Conservation (phyloP, 192 early-diverging fungal species). For the Gryganskiella cystojenkinii region DNA sequence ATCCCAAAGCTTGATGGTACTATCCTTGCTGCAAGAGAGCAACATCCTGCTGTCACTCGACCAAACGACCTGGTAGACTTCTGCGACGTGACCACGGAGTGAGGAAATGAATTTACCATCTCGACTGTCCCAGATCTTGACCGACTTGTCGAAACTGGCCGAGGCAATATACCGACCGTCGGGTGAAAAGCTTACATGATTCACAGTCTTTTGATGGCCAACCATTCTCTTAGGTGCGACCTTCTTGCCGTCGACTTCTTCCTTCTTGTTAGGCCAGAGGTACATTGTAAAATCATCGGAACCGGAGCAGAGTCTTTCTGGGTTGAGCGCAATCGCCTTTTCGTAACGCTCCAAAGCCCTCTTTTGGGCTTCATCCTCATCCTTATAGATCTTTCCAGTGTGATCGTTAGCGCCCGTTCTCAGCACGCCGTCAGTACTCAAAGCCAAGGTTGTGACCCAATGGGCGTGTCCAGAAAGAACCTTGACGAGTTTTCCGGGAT, state of each 20-base stretch:
- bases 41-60: constrained; percentile 94
- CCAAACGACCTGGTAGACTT: constrained; percentile 97
- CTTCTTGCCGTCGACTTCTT: constrained; percentile 81
- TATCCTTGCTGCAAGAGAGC: constrained; percentile 90
- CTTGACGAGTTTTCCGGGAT: constrained; percentile 83
- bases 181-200: constrained; percentile 94
- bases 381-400: constrained; percentile 69
- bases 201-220: constrained; percentile 96
- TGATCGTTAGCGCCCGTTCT: constrained; percentile 94
- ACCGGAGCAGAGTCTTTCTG: constrained; percentile 89
- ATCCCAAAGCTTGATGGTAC: constrained; percentile 95
- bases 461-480: constrained; percentile 93
- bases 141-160: constrained; percentile 96
- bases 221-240: constrained; percentile 79
- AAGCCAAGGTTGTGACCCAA: constrained; percentile 95
- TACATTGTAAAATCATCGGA: constrained; percentile 99
- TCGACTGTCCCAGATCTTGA: constrained; percentile 95
- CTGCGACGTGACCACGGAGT: constrained; percentile 94
- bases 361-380: constrained; percentile 74
- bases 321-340: constrained; percentile 67
- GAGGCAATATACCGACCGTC: constrained; percentile 90
- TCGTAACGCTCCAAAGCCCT: constrained; percentile 86
- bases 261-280: constrained; percentile 75
- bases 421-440: constrained; percentile 91
- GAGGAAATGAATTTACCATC: constrained; percentile 93